Evolutionary conservation across 108 stramenopile genomes (phyloP), one percentile per base, ranked within the genome.

Genomic region (Skeletonema menzelii): DNA sequence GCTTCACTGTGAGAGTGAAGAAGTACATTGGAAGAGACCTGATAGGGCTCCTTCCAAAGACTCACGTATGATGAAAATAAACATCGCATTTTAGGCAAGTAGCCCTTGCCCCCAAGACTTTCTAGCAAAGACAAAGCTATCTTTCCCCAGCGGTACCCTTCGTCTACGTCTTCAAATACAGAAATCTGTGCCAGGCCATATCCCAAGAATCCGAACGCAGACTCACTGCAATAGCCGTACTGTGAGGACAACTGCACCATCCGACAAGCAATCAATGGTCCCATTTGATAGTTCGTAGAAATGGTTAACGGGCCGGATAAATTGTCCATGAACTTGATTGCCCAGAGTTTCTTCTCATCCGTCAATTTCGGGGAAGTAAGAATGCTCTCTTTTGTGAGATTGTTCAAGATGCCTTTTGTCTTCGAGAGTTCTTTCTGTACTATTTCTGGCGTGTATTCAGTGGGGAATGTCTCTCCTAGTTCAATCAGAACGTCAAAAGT

Each of bases 211-310:
- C 53, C 76, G 44, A 70, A 57, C 5, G 44, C 22, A 46, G 64
- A 70, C 8, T 77, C 63, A 46, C 65, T 59, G 32, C 69, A 65
- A 22, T 55, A 44, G 15, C 76, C 76, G 66, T 66, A 49, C 1
- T 40, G 59, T 19, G 70, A 59, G 15, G 76, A 70, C 15, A 65
- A 31, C 35, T 70, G 69, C 17, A 77, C 59, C 76, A 77, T 77
- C 60, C 58, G 46, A 8, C 63, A 66, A 24, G 46, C 22, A 2
- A 70, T 30, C 20, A 66, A 64, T 20, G 58, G 49, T 56, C 15
- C 17, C 15, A 46, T 13, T 12, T 47, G n/a, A 65, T 14, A n/a
- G 19, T 67, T 56, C 17, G 42, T 49, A 24, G n/a, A n/a, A n/a
- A 53, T 22, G 8, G 5, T 22, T 10, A 53, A 22, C 4, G 22